Evolutionary conservation across 2,329 filamentous ascomycete species (phyloP), one percentile per base, ranked within the genome.

Genomic region (Colletotrichum phormii): DNA sequence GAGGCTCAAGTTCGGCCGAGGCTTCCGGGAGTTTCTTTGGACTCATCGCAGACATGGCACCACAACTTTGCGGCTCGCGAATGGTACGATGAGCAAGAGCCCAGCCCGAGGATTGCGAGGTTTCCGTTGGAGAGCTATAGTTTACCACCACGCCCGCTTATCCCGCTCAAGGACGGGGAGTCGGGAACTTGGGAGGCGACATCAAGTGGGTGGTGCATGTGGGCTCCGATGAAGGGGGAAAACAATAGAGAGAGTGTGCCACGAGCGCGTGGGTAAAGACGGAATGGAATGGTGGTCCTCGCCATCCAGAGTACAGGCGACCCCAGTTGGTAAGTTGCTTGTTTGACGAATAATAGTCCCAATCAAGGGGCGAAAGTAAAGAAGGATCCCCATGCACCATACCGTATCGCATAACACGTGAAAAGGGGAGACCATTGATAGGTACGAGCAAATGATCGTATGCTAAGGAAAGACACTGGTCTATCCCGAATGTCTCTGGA

Each of bases 171-270:
- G n/a, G 26, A 33, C 46, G 35, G 54, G 26, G 31, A 12, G 46
- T 26, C 13, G 13, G 35, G 51, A 37, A 37, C 9, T 8, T 15
- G 6, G 33, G 67, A 67, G 62, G 62, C 46, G 67, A 55, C 61
- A 64, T 64, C 35, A 65, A 33, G 67, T 24, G 67, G 67, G 60
- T 66, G 55, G 42, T n/a, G 62, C 8, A 54, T 29, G 67, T 60
- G 62, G 26, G 46, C 46, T 71, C 57, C 35, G 26, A 67, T 61
- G 63, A 61, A 61, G 64, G 60, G 35, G 35, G n/a, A n/a, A n/a
- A n/a, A n/a, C n/a, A 8, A 12, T 5, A 33, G 22, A 55, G 13
- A 26, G 22, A 55, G 22, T 12, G 53, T 26, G 26, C 26, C 26
- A 26, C 26, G 26, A 46, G 35, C 24, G 46, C 53, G 65, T 63